Percentiles rank a stretch among this genome's conserved stretches.
Conservation (phyloP, 2,329 filamentous ascomycete species). For the Trichoderma sp. region DNA sequence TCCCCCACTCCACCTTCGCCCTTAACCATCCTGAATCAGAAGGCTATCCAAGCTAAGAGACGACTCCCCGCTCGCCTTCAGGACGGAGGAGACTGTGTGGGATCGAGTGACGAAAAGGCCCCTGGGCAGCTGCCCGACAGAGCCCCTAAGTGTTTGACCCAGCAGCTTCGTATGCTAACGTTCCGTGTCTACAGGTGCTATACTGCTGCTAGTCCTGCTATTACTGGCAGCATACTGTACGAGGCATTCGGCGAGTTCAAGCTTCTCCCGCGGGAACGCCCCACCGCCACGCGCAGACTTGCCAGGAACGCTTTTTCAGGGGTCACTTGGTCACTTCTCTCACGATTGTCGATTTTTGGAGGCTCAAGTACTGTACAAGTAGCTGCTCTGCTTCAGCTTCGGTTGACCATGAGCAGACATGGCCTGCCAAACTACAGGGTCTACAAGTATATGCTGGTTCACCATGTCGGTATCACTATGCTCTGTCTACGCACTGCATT, state of each 20-base stretch:
- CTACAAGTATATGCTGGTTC: conserved; percentile 5
- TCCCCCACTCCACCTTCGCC: conserved; percentile 16
- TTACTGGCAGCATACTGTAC: neutral
- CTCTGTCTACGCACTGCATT: neutral
- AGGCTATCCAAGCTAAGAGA: neutral
- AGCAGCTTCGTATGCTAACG: conserved; percentile 9
- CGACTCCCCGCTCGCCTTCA: conserved; percentile 23
- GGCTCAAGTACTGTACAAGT: neutral
- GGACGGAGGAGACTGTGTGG: conserved; percentile 16
- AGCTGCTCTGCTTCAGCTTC: neutral
- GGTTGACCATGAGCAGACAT: neutral
- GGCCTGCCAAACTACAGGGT: neutral
- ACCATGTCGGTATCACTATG: neutral
- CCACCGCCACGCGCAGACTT: conserved; percentile 27
- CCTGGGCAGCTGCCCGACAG: conserved; percentile 17
- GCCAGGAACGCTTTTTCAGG: conserved; percentile 26
- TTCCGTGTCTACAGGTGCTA: neutral
- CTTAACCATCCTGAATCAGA: conserved; percentile 18
- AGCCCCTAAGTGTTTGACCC: conserved; percentile 27
- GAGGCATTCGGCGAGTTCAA: conserved; percentile 21
- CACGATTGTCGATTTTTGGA: conserved; percentile 15
- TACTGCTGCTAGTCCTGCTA: neutral
- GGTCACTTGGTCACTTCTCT: neutral
- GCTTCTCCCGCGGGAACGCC: conserved; percentile 17
- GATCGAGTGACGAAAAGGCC: conserved; percentile 19